Evolutionary conservation across 768 basidiomycete genomes (phyloP).

Genomic region (Tricholoma flavovirens): DNA sequence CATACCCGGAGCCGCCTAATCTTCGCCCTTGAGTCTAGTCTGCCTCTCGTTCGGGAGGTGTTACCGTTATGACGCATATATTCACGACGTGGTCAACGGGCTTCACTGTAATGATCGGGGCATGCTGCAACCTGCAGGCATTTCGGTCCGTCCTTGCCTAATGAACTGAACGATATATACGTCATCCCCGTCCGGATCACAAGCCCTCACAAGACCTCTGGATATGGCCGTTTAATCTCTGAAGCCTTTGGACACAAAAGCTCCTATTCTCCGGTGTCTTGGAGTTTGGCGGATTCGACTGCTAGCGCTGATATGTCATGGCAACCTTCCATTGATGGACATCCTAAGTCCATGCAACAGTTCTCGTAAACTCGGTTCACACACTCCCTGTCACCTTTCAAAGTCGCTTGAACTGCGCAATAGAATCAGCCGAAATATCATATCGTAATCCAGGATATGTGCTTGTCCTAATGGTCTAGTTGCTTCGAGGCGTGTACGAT

Average conservation of each 20-base stretch:
- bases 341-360: constrained; percentile 3
- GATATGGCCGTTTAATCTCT: neutral
- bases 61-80: neutral
- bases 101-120: neutral
- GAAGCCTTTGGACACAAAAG: neutral
- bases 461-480: constrained; percentile 6
- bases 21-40: neutral
- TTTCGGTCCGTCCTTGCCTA: neutral
- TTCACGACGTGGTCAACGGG: neutral
- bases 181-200: constrained; percentile 8
- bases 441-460: constrained; percentile 1
- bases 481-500: constrained; percentile 10
- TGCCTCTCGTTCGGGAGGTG: neutral
- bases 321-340: constrained; percentile 12
- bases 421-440: constrained; percentile 8
- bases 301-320: constrained; percentile 19
- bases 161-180: neutral
- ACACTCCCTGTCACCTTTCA: constrained; percentile 7
- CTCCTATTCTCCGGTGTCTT: neutral
- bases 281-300: neutral
- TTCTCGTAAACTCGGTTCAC: constrained; percentile 1
- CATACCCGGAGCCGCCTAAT: neutral
- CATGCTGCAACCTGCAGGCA: neutral
- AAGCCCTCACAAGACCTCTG: neutral
- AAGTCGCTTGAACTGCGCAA: neutral